Evolutionary conservation across 345 rosid species (phyloP).

Genomic region (Adansonia digitata): DNA sequence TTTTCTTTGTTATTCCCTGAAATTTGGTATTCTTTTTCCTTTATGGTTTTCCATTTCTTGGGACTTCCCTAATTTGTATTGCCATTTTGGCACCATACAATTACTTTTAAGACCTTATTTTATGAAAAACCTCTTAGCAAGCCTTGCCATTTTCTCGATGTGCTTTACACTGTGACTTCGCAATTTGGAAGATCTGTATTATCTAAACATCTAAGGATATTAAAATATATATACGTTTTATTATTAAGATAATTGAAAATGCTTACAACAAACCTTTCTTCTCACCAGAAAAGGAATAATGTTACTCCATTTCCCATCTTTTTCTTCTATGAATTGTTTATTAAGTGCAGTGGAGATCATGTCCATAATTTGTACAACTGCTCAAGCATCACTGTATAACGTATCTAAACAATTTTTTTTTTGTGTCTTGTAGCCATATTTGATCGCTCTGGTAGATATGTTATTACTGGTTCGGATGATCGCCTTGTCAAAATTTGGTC

Average conservation of each 20-base stretch:
- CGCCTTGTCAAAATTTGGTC: conserved; percentile 99
- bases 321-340: not conserved
- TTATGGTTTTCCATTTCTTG: not conserved
- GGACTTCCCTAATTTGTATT: not conserved
- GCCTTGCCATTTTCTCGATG: not conserved
- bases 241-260: not conserved
- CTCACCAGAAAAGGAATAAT: not conserved
- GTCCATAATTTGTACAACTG: not conserved
- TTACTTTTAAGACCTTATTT: not conserved
- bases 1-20: not conserved
- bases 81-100: not conserved
- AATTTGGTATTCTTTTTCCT: not conserved
- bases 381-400: not conserved
- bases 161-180: not conserved
- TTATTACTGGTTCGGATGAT: conserved; percentile 95
- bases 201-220: not conserved
- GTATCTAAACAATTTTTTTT: conserved; percentile 3
- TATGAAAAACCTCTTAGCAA: not conserved
- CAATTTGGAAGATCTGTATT: not conserved
- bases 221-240: not conserved
- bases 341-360: not conserved
- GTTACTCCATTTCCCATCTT: not conserved
- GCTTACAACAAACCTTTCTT: not conserved
- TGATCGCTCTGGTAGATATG: conserved; percentile 94
- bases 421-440: conserved; percentile 71